phyloP scores from a whole-genome alignment of 495 filamentous ascomycete genomes.

The Trichoderma parareesei region DNA sequence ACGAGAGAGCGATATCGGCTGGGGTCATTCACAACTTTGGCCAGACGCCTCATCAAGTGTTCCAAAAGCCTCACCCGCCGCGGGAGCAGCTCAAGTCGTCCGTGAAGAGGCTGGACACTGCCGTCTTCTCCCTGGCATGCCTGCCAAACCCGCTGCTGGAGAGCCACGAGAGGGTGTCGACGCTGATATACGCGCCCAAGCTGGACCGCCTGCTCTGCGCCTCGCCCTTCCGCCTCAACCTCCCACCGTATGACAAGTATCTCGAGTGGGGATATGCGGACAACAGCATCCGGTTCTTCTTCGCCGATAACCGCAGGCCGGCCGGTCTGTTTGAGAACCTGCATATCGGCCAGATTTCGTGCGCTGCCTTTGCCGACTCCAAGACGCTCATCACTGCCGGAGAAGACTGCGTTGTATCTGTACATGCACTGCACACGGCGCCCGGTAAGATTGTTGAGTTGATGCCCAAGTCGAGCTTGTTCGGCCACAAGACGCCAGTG shows the following conservation, averaged over 20 bases:
- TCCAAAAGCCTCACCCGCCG: slow-evolving; percentile 66
- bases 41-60: slow-evolving; percentile 93
- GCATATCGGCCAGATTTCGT: slow-evolving; percentile 78
- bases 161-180: slow-evolving; percentile 69
- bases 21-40: slow-evolving; percentile 98
- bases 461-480: slow-evolving; percentile 69
- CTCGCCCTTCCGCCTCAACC: slow-evolving; percentile 73
- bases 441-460: slow-evolving; percentile 65
- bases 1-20: slow-evolving; percentile 77
- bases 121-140: slow-evolving; percentile 66
- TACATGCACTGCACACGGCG: slow-evolving; percentile 58
- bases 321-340: slow-evolving; percentile 88
- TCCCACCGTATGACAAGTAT: slow-evolving; percentile 87
- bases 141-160: slow-evolving; percentile 79
- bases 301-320: slow-evolving; percentile 53
- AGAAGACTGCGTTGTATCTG: slow-evolving; percentile 79
- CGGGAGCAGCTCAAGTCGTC: slow-evolving; percentile 59
- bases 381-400: slow-evolving; percentile 85
- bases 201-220: slow-evolving; percentile 78
- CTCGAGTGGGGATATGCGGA: slow-evolving; percentile 97
- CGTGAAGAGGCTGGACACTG: slow-evolving; percentile 63
- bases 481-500: slow-evolving; percentile 79
- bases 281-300: slow-evolving; percentile 83
- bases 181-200: slow-evolving; percentile 68
- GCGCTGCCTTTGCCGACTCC: slow-evolving; percentile 76